Evolutionary conservation across 1,139 yeast genomes (phyloP), one percentile per base, ranked within the genome.

Genomic region (Sporopachydermia cereana): DNA sequence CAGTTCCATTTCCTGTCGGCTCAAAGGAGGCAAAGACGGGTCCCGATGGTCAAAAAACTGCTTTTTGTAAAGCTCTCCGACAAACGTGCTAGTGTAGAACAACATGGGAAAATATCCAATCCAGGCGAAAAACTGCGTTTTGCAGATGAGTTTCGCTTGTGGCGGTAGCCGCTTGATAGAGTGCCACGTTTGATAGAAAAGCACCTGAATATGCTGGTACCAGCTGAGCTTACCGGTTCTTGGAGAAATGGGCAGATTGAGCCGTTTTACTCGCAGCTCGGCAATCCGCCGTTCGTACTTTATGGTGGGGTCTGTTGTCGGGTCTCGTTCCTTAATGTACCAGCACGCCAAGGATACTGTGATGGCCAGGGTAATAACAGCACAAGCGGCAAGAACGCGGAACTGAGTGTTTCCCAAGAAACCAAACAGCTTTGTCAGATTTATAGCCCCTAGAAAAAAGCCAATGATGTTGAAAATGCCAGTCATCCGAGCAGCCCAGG

Each of bases 401-500:
- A 77, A 68, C 51, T 76, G 82, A 1, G 73, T 63, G 47, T 65
- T 57, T 1, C 77, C 77, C 2, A 75, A 50, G 46, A 58, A 54
- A 3, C 66, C 64, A 18, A 68, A 57, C 1, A 62, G 43, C 3
- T 57, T 46, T 0, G 55, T 49, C n/a, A 74, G 61, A 41, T 76
- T 60, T 24, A 70, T 56, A 1, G 80, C 72, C 2, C 72, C 69
- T 18, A 74, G 52, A 51, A 69, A 66, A 53, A 74, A 77, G 1
- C 81, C 80, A 23, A 70, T 50, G 18, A 77, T 66, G 49, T 77
- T 78, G 47, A 79, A 79, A 1, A 63, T 61, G 0, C 80, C 77
- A 47, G 79, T 76, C 71, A 79, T 74, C 43, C 84, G 59, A 2
- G 85, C 83, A 0, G 85, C 86, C 84, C 84, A 78, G 1, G 84